Base-by-base conservation (phyloP, 495 filamentous ascomycete species). In the Penicillium lagena region DNA sequence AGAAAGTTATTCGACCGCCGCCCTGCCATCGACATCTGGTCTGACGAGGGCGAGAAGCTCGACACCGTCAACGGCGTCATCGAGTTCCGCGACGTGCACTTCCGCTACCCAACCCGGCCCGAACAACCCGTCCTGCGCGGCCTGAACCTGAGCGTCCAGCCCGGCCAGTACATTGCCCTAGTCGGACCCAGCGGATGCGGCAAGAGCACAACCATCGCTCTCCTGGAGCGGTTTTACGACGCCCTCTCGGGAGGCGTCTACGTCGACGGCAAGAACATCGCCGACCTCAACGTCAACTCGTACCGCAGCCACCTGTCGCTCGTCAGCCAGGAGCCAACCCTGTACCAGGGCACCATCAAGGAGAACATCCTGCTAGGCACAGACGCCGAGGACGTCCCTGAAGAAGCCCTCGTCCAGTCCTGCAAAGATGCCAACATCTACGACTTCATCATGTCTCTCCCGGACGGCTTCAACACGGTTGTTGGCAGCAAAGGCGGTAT, bases 341-440 rank as follows among this genome's bases (percentile, higher is more conserved):
- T 95, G 9, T 94, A 91, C 65, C 86, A 90, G 49, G 89, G 89
- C 17, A 87, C 83, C 2, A 83, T 95, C 54, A 75, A 77, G 38
- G 89, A 95, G 37, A 94, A 94, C 54, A 80, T 95, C 45, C 59
- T 93, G 7, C 70, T 95, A 6, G 87, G 87, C 14, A 72, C 74
- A 9, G 76, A 79, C 40, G 64, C 67, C 5, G 76, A 82, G 8
- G 75, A 84, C 37, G 76, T 86, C 12, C 60, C 78, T 0, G 87
- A 94, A 35, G 83, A 81, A 32, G 72, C 73, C 6, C 74, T 95
- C 29, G 71, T 83, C 39, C 75, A 83, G 50, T 87, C 86, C 11
- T 93, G 88, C 71, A 83, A 81, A 46, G 85, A 90, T 57, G 89
- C 89, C 35, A 95, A 95, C 54, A 95, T 95, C 53, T 89, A 90